Base-by-base conservation (phyloP, 106 monocot genomes). In the Gastrodia elata region DNA sequence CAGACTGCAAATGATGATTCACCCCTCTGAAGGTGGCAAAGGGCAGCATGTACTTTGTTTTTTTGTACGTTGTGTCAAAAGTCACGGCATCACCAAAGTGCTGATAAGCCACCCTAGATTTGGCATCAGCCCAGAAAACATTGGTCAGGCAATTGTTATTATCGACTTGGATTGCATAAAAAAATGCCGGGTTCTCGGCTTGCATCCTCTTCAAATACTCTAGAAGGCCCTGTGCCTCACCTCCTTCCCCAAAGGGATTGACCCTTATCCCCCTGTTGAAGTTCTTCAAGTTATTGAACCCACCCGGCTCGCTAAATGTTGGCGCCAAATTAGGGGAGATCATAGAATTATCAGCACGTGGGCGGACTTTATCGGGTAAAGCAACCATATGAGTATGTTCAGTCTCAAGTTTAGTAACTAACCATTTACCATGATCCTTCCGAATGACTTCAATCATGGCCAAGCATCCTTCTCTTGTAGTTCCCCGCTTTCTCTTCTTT, bases 11-110 rank as follows among this genome's bases (percentile, higher is more conserved):
- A 74, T 96, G 95, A 79, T 96, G 85, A 68, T 92, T 96, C 61
- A 96, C 80, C 7, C 95, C 95, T 71, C 87, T 82, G 67, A 96
- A 96, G 3, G 82, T 81, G 0, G 88, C 95, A 42, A 96, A 92
- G 0, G 95, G 95, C 95, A 96, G 87, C 95, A 95, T 95, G 74
- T 95, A 91, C 68, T 96, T 92, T 6, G 89, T 90, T 61, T 92
- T 96, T 80, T 86, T 96, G 61, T 96, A 92, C n/a, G 84, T 90
- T 0, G 92, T 92, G 75, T 96, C 95, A 61, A 96, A 96, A 15
- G 82, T 86, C 9, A 96, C 86, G 8, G 86, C 73, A 73, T 96
- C 95, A 26, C 92, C 83, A 73, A 96, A 96, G 35, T 83, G 26
- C 38, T 74, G 76, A 65, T 96, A 96, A 27, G 92, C 81, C 71